phyloP scores from a whole-genome alignment of 345 rosid genomes.

The Arabis hirsuta region DNA sequence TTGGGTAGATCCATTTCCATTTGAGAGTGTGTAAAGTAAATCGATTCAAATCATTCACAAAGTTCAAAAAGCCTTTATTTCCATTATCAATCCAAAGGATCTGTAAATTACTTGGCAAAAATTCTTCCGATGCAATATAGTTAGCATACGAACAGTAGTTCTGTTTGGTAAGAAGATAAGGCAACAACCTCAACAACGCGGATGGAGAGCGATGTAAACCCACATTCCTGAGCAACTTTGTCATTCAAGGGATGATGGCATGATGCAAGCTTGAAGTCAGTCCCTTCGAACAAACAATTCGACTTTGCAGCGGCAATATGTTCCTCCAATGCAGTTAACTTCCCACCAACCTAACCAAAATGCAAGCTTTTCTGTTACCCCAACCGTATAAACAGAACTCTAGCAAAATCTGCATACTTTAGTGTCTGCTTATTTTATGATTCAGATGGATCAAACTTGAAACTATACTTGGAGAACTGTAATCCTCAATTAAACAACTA shows the following conservation, averaged over 20 bases:
- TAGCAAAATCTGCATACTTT: slow-evolving; percentile 21
- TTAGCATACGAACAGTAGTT: slow-evolving; percentile 8
- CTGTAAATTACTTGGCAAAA: background rate
- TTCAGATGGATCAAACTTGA: slow-evolving; percentile 14
- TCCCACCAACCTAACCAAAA: slow-evolving; percentile 77
- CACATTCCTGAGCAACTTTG: slow-evolving; percentile 79
- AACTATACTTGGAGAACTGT: background rate
- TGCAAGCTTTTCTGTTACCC: background rate
- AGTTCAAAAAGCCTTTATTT: background rate
- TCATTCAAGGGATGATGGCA: slow-evolving; percentile 65
- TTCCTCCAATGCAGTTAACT: slow-evolving; percentile 57
- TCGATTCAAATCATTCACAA: background rate
- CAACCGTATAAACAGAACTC: slow-evolving; percentile 15
- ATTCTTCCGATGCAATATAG: background rate
- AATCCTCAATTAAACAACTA: slow-evolving; percentile 20
- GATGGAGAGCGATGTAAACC: slow-evolving; percentile 87
- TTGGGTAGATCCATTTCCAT: background rate
- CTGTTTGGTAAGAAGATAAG: slow-evolving; percentile 14
- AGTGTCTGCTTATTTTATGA: background rate
- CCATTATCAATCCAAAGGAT: background rate
- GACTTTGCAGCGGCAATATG: slow-evolving; percentile 64
- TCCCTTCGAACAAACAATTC: slow-evolving; percentile 66
- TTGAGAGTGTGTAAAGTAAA: no score
- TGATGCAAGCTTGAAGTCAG: slow-evolving; percentile 94
- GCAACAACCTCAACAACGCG: slow-evolving; percentile 71